These are phyloP conservation scores for Huntiella bhutanensis DNA, from an alignment of 2,329 filamentous ascomycete genomes.

Conservation along the genomic window DNA sequence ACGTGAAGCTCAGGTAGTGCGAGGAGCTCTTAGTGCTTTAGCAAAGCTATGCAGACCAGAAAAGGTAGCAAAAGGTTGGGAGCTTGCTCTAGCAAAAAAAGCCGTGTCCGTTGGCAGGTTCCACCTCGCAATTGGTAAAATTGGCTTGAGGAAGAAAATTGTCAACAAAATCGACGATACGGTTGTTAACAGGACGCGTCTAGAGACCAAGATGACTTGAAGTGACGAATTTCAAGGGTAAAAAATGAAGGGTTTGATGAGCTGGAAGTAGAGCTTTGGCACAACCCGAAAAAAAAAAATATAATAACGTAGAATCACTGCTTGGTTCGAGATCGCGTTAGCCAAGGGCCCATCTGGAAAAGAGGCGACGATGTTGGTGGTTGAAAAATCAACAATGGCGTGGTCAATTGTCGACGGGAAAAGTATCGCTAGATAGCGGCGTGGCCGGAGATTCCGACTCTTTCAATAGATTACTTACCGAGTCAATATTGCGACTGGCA, in stretches of 20 bases:
- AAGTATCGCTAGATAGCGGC: no score
- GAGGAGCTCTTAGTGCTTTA: background rate
- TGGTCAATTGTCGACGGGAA: background rate
- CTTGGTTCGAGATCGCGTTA: constrained; percentile 9
- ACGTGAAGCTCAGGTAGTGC: background rate
- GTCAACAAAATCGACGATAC: background rate
- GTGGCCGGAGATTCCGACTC: background rate
- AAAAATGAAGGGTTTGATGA: constrained; percentile 9
- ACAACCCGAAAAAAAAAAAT: constrained; percentile 9
- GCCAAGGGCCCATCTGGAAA: background rate
- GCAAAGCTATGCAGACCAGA: background rate
- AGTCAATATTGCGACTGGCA: background rate
- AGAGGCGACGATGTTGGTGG: background rate
- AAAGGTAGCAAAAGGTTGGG: background rate
- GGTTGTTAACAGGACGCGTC: constrained; percentile 3
- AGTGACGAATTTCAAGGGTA: constrained; percentile 10
- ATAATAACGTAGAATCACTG: background rate
- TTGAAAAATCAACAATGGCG: background rate
- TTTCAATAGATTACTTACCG: background rate
- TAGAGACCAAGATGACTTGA: background rate
- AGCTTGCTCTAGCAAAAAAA: constrained; percentile 3
- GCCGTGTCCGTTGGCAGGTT: no score
- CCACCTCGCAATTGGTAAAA: no score
- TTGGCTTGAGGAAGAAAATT: no score
- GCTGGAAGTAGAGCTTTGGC: background rate